Conservation (phyloP, 2,329 filamentous ascomycete genomes). For the Ophiostoma novo-ulmi region DNA sequence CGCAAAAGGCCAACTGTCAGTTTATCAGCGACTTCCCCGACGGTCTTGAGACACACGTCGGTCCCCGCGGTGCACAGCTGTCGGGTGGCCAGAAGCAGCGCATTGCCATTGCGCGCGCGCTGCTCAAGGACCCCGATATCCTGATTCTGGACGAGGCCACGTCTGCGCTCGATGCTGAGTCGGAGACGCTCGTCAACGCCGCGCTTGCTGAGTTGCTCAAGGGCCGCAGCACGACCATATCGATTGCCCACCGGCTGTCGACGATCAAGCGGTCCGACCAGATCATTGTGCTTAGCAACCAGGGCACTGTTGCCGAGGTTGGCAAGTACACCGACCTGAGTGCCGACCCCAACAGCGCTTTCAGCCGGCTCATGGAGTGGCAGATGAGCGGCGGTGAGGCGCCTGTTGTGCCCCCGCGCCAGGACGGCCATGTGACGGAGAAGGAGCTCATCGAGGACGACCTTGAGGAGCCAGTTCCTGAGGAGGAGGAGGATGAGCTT, state of each 20-base stretch:
- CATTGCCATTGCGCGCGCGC: slow-evolving; percentile 89
- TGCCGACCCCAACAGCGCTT: slow-evolving; percentile 69
- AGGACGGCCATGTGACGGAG: slow-evolving; percentile 44
- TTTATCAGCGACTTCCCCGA: slow-evolving; percentile 97
- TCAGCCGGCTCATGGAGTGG: slow-evolving; percentile 97
- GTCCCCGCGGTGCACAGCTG: slow-evolving; percentile 84
- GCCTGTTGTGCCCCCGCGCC: slow-evolving; percentile 35
- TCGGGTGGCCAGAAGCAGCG: slow-evolving; percentile 97
- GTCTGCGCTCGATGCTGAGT: slow-evolving; percentile 91
- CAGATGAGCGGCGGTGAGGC: slow-evolving; percentile 84
- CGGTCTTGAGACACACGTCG: slow-evolving; percentile 88
- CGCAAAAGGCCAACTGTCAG: slow-evolving; percentile 86
- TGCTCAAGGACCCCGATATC: slow-evolving; percentile 95
- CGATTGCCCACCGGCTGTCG: slow-evolving; percentile 89
- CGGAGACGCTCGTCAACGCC: slow-evolving; percentile 91
- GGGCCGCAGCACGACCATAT: slow-evolving; percentile 92
- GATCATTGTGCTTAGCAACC: slow-evolving; percentile 82
- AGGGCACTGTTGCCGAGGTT: slow-evolving; percentile 86
- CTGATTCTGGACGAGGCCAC: slow-evolving; percentile 95
- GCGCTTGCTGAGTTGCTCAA: slow-evolving; percentile 75
- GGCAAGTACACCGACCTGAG: slow-evolving; percentile 77
- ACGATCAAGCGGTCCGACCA: slow-evolving; percentile 95
- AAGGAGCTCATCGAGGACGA: slow-evolving; percentile 50
- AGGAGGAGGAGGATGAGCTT: slow-evolving; percentile 29
- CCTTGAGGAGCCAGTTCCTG: slow-evolving; percentile 39